Evolutionary conservation across 1,284 basidiomycete species (phyloP).

Genomic region (Vanrija humicola): DNA sequence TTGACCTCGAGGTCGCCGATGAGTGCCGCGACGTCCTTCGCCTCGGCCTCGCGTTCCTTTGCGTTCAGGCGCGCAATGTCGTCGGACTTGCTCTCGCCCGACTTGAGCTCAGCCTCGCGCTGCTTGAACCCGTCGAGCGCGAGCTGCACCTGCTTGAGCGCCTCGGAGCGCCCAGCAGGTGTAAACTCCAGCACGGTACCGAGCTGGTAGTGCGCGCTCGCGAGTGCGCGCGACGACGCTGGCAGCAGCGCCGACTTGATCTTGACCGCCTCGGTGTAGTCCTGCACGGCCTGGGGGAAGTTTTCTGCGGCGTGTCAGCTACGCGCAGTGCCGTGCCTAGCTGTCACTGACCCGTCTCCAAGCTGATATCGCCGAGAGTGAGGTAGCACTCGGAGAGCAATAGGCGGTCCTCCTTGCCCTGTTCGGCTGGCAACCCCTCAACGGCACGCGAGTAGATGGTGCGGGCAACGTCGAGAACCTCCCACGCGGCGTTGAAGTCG

Average conservation of each 20-base stretch:
- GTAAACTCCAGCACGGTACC: conserved; percentile 77
- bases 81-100: conserved; percentile 49
- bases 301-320: conserved; percentile 60
- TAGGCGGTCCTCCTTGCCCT: conserved; percentile 51
- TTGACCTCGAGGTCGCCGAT: conserved; percentile 75
- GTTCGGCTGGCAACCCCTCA: conserved; percentile 13
- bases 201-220: conserved; percentile 83
- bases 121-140: conserved; percentile 70
- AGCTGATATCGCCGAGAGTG: conserved; percentile 75
- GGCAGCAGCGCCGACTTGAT: conserved; percentile 71
- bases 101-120: conserved; percentile 62
- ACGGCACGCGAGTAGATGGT: conserved; percentile 69
- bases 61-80: conserved; percentile 54
- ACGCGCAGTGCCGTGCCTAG: no score
- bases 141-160: conserved; percentile 70
- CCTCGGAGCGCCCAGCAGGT: conserved; percentile 69
- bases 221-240: conserved; percentile 74
- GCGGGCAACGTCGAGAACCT: conserved; percentile 80
- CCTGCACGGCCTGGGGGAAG: conserved; percentile 81
- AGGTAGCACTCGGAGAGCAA: conserved; percentile 81
- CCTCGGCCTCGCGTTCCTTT: conserved; percentile 66
- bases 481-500: conserved; percentile 92
- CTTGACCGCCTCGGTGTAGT: conserved; percentile 68
- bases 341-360: conserved; percentile 69
- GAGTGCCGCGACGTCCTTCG: conserved; percentile 70